Conservation (phyloP, 2,329 filamentous ascomycete species). For the Rhynchosporium agropyri region DNA sequence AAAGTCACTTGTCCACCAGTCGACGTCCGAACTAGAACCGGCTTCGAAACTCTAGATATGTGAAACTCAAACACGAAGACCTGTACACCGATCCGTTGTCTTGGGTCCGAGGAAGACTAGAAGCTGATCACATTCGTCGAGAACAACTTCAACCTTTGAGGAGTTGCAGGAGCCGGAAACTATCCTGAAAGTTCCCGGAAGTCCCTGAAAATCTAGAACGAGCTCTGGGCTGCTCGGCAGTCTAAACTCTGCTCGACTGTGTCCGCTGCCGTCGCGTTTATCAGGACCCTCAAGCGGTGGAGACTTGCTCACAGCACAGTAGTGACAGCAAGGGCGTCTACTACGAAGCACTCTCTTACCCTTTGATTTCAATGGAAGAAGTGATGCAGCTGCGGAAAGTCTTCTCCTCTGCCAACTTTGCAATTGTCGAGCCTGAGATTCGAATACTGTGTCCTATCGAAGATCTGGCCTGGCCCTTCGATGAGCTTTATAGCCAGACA, state of each 20-base stretch:
- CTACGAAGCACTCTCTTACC: neutral
- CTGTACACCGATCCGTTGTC: slow-evolving; percentile 16
- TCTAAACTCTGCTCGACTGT: neutral
- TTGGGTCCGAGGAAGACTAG: slow-evolving; percentile 15
- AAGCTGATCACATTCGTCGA: slow-evolving; percentile 15
- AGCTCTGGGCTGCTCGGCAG: slow-evolving; percentile 3
- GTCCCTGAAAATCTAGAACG: slow-evolving; percentile 2
- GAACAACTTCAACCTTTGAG: neutral
- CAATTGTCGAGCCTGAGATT: no score
- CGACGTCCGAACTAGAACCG: neutral
- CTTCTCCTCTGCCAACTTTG: no score
- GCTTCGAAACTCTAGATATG: neutral
- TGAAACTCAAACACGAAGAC: neutral
- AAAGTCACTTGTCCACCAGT: neutral
- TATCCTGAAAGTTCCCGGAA: neutral
- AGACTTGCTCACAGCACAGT: neutral
- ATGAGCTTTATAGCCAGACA: no score
- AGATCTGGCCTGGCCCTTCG: no score
- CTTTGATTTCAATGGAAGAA: neutral
- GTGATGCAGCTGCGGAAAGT: neutral
- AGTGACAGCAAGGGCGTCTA: neutral
- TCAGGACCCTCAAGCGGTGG: neutral
- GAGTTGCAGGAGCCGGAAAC: neutral
- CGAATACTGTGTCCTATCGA: no score
- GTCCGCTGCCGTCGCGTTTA: slow-evolving; percentile 6